phyloP scores from a whole-genome alignment of 2,329 filamentous ascomycete species.

The Pseudopyricularia javanii region DNA sequence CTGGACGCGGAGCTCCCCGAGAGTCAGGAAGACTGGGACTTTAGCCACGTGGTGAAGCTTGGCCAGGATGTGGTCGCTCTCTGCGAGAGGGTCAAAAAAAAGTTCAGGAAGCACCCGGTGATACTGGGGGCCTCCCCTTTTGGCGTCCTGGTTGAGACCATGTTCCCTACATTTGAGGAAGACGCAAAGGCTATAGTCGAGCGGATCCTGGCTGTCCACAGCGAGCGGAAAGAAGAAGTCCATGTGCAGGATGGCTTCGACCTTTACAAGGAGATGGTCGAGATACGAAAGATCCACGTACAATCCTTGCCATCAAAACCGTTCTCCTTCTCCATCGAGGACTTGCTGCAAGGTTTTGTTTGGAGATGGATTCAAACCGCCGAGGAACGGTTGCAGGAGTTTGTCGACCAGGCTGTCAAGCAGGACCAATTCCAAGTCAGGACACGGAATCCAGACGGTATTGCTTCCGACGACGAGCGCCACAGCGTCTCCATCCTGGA shows the following conservation, averaged over 20 bases:
- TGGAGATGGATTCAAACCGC: slow-evolving; percentile 88
- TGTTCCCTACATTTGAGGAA: slow-evolving; percentile 81
- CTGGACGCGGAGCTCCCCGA: slow-evolving; percentile 71
- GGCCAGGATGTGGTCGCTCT: slow-evolving; percentile 77
- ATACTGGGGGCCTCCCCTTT: slow-evolving; percentile 63
- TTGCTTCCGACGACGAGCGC: slow-evolving; percentile 65
- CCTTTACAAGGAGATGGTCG: slow-evolving; percentile 77
- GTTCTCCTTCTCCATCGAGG: slow-evolving; percentile 83
- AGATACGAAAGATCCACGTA: slow-evolving; percentile 70
- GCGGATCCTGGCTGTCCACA: slow-evolving; percentile 63
- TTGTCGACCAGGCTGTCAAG: slow-evolving; percentile 83
- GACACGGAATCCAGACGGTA: slow-evolving; percentile 46
- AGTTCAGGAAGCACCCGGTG: slow-evolving; percentile 76
- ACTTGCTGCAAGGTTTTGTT: slow-evolving; percentile 78
- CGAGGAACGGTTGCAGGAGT: slow-evolving; percentile 65
- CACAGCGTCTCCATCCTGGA: slow-evolving; percentile 92
- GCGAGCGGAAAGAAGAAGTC: slow-evolving; percentile 60
- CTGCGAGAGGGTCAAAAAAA: slow-evolving; percentile 80
- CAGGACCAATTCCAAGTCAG: slow-evolving; percentile 78
- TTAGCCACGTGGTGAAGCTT: slow-evolving; percentile 79
- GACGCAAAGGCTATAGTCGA: slow-evolving; percentile 78
- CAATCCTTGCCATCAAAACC: slow-evolving; percentile 58
- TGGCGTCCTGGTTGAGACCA: slow-evolving; percentile 65
- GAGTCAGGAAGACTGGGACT: slow-evolving; percentile 75
- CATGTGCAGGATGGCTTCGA: slow-evolving; percentile 89